These are phyloP conservation scores for Ophiocordyceps robertsii DNA, from an alignment of 2,329 filamentous ascomycete species.

Conservation along the genomic window DNA sequence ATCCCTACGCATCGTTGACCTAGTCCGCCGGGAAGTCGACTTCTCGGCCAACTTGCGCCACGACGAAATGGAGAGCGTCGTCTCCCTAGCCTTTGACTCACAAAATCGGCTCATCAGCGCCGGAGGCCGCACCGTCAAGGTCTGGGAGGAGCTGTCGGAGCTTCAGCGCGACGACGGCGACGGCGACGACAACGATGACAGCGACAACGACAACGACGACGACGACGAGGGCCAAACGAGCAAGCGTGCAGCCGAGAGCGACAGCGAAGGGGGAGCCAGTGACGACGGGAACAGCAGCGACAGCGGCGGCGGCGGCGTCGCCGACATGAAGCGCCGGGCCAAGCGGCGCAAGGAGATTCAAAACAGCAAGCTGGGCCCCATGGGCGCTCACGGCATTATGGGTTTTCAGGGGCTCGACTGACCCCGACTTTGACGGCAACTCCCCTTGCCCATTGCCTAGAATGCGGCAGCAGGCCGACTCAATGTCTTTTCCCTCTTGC, in stretches of 20 bases:
- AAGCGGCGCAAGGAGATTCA: conserved; percentile 30
- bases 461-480: too few relatives aligned
- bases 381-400: conserved; percentile 37
- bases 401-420: conserved; percentile 34
- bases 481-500: too few relatives aligned
- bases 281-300: conserved; percentile 12
- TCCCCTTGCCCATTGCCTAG: too few relatives aligned
- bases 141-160: conserved; percentile 74
- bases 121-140: conserved; percentile 73
- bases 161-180: conserved; percentile 28
- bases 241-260: conserved; percentile 9
- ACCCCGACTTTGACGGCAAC: not conserved
- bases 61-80: conserved; percentile 77
- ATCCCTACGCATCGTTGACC: conserved; percentile 59
- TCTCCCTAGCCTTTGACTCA: conserved; percentile 72
- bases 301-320: conserved; percentile 14
- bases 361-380: conserved; percentile 29
- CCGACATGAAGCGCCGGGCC: conserved; percentile 29
- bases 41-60: conserved; percentile 49
- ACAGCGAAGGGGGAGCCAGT: conserved; percentile 20
- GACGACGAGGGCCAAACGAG: conserved; percentile 17
- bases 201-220: conserved; percentile 26
- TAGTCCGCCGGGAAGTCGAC: conserved; percentile 62
- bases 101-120: conserved; percentile 79
- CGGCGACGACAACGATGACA: conserved; percentile 34